Evolutionary conservation across 495 filamentous ascomycete genomes (phyloP).

Genomic region (Darksidea phi): DNA sequence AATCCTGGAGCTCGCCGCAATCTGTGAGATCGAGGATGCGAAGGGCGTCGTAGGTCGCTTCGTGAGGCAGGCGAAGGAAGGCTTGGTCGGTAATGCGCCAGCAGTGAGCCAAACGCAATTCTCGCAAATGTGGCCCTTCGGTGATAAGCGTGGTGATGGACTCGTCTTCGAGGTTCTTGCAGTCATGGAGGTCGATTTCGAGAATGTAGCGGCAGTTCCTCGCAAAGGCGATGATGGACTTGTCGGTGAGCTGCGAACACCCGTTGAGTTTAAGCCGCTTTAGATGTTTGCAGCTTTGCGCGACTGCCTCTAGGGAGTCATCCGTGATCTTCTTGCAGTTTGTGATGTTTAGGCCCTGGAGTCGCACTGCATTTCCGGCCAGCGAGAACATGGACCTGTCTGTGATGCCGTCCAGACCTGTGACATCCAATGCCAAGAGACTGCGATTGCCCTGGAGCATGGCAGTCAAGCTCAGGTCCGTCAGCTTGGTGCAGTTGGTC

Average conservation of each 20-base stretch:
- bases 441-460: conserved; percentile 76
- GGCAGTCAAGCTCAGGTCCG: conserved; percentile 76
- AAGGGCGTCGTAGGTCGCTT: conserved; percentile 73
- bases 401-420: conserved; percentile 73
- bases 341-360: conserved; percentile 94
- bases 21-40: conserved; percentile 93
- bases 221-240: conserved; percentile 79
- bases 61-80: conserved; percentile 75
- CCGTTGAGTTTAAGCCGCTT: conserved; percentile 97
- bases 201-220: conserved; percentile 84
- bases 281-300: conserved; percentile 77
- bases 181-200: conserved; percentile 93
- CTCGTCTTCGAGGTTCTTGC: conserved; percentile 72
- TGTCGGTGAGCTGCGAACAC: conserved; percentile 74
- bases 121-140: conserved; percentile 75
- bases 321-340: conserved; percentile 82
- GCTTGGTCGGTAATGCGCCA: conserved; percentile 76
- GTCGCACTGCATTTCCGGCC: conserved; percentile 71
- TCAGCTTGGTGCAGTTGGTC: conserved; percentile 82
- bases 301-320: conserved; percentile 77
- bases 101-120: conserved; percentile 84
- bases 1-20: conserved; percentile 77
- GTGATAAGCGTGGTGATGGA: conserved; percentile 75
- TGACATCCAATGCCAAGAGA: conserved; percentile 88
- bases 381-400: conserved; percentile 79